These are phyloP conservation scores for Alloteropsis angusta DNA, from an alignment of 202 grass and related monocot species.

Conservation along the genomic window DNA sequence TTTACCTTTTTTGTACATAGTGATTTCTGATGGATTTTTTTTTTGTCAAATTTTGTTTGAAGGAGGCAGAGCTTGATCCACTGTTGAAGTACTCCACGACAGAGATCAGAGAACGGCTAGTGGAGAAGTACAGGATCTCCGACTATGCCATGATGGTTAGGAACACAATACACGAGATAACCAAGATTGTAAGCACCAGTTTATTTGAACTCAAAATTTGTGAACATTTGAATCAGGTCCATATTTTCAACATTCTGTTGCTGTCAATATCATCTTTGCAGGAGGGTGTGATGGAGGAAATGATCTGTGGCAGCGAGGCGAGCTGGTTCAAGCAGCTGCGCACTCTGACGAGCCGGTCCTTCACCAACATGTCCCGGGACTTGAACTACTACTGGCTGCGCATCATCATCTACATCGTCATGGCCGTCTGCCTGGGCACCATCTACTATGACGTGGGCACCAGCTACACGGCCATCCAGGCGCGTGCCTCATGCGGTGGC, in stretches of 20 bases:
- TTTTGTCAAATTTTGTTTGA: slow-evolving; percentile 11
- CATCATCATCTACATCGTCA: slow-evolving; percentile 67
- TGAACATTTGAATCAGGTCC: not conserved
- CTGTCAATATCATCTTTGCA: slow-evolving; percentile 3
- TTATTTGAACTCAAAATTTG: not conserved
- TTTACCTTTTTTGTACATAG: not conserved
- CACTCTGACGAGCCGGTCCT: slow-evolving; percentile 70
- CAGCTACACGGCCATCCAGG: slow-evolving; percentile 73
- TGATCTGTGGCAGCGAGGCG: slow-evolving; percentile 63
- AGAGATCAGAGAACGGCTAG: slow-evolving; percentile 68
- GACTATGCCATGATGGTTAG: slow-evolving; percentile 52
- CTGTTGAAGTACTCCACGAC: slow-evolving; percentile 61
- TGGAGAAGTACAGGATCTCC: slow-evolving; percentile 75
- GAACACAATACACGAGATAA: slow-evolving; percentile 71
- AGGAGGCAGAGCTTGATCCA: slow-evolving; percentile 79
- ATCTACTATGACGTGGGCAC: slow-evolving; percentile 81
- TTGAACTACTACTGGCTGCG: slow-evolving; percentile 88
- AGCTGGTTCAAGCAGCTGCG: slow-evolving; percentile 79
- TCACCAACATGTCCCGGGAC: slow-evolving; percentile 88
- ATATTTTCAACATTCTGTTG: not conserved
- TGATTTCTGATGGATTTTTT: slow-evolving; percentile 11
- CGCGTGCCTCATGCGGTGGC: slow-evolving; percentile 67
- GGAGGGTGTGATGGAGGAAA: slow-evolving; percentile 60
- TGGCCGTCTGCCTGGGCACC: slow-evolving; percentile 70
- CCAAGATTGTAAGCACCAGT: slow-evolving; percentile 66